Evolutionary conservation across 2,329 filamentous ascomycete species (phyloP).

Genomic region (Venturia pyrina): DNA sequence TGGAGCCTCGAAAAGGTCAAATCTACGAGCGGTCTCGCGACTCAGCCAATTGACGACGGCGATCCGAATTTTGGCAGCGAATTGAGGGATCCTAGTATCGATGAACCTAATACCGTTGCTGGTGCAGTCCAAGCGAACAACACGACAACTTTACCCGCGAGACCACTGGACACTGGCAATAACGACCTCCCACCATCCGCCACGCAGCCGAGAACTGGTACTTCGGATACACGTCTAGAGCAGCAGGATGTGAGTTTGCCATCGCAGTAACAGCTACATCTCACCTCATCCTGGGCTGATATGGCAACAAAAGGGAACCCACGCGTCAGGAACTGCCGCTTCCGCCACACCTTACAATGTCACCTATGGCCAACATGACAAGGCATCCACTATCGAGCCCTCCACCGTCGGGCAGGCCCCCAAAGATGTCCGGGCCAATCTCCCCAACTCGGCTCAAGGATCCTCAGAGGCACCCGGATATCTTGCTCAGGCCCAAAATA

Average conservation of each 20-base stretch:
- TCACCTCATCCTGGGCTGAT: conserved; percentile 25
- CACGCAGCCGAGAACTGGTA: conserved; percentile 9
- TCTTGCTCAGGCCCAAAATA: conserved; percentile 34
- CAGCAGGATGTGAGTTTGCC: conserved; percentile 6
- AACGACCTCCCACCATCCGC: conserved; percentile 7
- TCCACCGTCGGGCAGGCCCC: conserved; percentile 38
- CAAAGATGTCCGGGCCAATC: conserved; percentile 31
- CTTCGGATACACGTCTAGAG: conserved; percentile 7
- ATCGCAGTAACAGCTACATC: neutral
- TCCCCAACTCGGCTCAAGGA: conserved; percentile 13
- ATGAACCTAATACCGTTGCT: neutral
- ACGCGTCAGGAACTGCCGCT: conserved; percentile 32
- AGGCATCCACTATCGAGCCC: conserved; percentile 37
- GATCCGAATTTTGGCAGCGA: neutral
- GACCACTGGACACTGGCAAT: conserved; percentile 1
- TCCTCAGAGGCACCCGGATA: conserved; percentile 25
- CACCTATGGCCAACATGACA: conserved; percentile 34
- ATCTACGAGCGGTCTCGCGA: conserved; percentile 26
- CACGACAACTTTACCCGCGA: conserved; percentile 1
- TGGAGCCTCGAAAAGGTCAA: conserved; percentile 19
- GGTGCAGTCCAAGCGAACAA: neutral
- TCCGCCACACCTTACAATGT: conserved; percentile 33
- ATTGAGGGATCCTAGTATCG: neutral
- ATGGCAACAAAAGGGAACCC: conserved; percentile 32
- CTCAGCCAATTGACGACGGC: conserved; percentile 23